Base-by-base conservation (phyloP, 2,329 filamentous ascomycete genomes). In the Trichoderma atrobrunneum region DNA sequence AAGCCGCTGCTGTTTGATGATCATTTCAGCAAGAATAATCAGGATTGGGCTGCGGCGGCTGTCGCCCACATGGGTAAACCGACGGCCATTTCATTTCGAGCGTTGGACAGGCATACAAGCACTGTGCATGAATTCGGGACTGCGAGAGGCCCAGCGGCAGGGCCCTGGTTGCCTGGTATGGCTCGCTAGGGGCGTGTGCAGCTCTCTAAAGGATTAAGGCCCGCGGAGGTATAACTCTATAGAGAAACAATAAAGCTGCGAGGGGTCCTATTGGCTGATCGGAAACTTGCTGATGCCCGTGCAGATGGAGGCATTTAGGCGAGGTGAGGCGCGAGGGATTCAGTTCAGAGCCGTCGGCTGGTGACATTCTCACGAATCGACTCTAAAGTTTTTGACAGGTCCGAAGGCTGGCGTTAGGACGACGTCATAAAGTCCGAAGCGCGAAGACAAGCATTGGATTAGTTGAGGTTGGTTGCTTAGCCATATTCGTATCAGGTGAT, bases 211-310 rank as follows among this genome's bases (percentile, higher is more conserved):
- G 66, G 57, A 62, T 62, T 54, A 36, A 18, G 62, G 66, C 66
- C 43, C 62, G 68, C 68, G 68, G 68, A 64, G 30, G 14, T 71
- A 43, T 71, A 63, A 70, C 67, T 70, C 39, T 63, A 70, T 70
- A 70, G 39, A 70, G 67, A 63, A 70, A 24, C 57, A 56, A 71
- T 28, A 70, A 21, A 62, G 66, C 30, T 62, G 36, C 10, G n/a
- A 26, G 21, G 10, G n/a, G 36, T 16, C 8, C 34, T 14, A 70
- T 70, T 70, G 66, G 66, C 57, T 16, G 43, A 39, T 70, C 39
- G 66, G 66, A 51, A 62, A 36, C 56, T 34, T 61, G 66, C 51
- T 69, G 56, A 16, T 61, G 32, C 16, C 66, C 39, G 26, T 43
- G 34, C 34, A 51, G 43, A 51, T 21, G 56, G 43, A 34, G 32